Conservation (phyloP, 148 eudicot species). For the Euryodendron excelsum region DNA sequence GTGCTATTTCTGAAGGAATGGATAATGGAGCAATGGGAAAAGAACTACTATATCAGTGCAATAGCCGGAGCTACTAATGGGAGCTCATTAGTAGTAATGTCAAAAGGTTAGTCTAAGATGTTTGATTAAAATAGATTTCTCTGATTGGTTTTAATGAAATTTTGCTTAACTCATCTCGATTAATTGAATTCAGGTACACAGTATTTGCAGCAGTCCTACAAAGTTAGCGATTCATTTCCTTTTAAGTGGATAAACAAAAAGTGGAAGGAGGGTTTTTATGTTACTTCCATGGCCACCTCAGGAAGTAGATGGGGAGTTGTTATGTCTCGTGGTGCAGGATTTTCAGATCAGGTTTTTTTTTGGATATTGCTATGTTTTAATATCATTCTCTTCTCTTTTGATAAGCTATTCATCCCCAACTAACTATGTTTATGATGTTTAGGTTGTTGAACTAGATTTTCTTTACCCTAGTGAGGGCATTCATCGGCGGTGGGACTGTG, state of each 20-base stretch:
- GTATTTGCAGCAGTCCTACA: slow-evolving; percentile 71
- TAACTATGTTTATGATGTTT: slow-evolving; percentile 2
- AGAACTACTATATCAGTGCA: slow-evolving; percentile 66
- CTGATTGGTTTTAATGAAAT: neutral
- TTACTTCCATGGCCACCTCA: slow-evolving; percentile 79
- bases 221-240: slow-evolving; percentile 80
- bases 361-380: neutral
- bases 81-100: slow-evolving; percentile 74
- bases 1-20: slow-evolving; percentile 50
- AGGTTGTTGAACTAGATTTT: slow-evolving; percentile 79
- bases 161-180: neutral
- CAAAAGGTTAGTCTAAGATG: slow-evolving; percentile 51
- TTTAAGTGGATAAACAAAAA: slow-evolving; percentile 83
- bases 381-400: neutral
- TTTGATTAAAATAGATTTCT: neutral
- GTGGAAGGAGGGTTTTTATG: slow-evolving; percentile 78
- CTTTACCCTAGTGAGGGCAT: slow-evolving; percentile 77
- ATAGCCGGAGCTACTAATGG: slow-evolving; percentile 66
- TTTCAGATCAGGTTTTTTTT: slow-evolving; percentile 54
- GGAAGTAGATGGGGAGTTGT: slow-evolving; percentile 72
- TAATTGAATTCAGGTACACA: slow-evolving; percentile 45
- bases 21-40: slow-evolving; percentile 88
- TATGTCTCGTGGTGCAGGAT: slow-evolving; percentile 79
- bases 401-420: neutral
- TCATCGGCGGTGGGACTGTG: slow-evolving; percentile 64